These are phyloP conservation scores for Trichoderma brevicompactum DNA, from an alignment of 2,329 filamentous ascomycete species.

Conservation along the genomic window DNA sequence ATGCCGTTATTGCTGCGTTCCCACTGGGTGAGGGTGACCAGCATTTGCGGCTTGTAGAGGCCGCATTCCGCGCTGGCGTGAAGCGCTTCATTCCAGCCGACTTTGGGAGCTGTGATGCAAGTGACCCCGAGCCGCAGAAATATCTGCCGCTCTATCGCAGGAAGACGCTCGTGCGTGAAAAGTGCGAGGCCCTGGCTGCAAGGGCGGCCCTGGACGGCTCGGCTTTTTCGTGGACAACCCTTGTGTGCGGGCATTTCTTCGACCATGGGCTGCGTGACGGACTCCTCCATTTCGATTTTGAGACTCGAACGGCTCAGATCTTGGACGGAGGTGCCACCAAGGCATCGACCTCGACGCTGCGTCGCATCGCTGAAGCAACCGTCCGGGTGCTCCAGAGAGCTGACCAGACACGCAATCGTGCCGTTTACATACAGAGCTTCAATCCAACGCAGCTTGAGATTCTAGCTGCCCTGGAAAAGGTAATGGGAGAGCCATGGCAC, in stretches of 20 bases:
- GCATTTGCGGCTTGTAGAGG: slow-evolving; percentile 57
- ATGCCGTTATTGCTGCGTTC: slow-evolving; percentile 56
- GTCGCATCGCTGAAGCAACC: slow-evolving; percentile 54
- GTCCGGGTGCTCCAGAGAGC: slow-evolving; percentile 54
- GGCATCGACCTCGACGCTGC: slow-evolving; percentile 56
- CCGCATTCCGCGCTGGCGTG: slow-evolving; percentile 62
- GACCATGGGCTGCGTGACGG: slow-evolving; percentile 54
- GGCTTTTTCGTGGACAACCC: slow-evolving; percentile 55
- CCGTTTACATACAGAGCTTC: slow-evolving; percentile 53
- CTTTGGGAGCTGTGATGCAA: slow-evolving; percentile 50
- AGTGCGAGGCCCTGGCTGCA: slow-evolving; percentile 39
- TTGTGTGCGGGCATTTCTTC: slow-evolving; percentile 48
- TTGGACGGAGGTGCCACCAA: slow-evolving; percentile 56
- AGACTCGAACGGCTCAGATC: slow-evolving; percentile 49
- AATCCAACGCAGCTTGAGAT: slow-evolving; percentile 53
- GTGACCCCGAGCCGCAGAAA: slow-evolving; percentile 42
- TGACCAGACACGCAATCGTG: slow-evolving; percentile 56
- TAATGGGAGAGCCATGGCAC: slow-evolving; percentile 49
- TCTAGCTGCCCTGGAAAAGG: slow-evolving; percentile 55
- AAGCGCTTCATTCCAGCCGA: slow-evolving; percentile 66
- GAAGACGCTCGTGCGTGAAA: slow-evolving; percentile 41
- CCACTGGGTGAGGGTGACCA: slow-evolving; percentile 50
- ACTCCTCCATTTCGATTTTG: slow-evolving; percentile 50
- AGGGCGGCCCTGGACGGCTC: slow-evolving; percentile 11
- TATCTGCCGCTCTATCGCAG: slow-evolving; percentile 43